A percentile compares a stretch with the other conserved stretches of the same genome.
Conservation (phyloP, 2,329 filamentous ascomycete species). For the Tolypocladium nubicola region DNA sequence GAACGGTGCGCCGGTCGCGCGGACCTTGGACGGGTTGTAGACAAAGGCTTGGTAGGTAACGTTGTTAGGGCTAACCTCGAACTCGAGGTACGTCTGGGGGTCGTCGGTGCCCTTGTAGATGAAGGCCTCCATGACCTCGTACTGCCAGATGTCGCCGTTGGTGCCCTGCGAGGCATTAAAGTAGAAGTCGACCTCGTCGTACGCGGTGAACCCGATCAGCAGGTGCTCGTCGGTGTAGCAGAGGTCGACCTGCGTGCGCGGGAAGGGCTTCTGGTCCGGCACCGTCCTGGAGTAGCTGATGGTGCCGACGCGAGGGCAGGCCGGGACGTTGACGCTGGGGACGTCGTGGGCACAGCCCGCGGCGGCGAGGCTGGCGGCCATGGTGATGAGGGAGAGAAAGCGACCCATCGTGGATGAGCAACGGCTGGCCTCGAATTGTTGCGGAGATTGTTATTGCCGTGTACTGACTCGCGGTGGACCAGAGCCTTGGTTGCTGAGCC, state of each 20-base stretch:
- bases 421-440: neutral
- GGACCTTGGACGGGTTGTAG: conserved; percentile 37
- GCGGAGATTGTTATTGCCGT: neutral
- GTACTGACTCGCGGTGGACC: neutral
- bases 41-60: conserved; percentile 40
- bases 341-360: conserved; percentile 4
- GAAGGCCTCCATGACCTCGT: conserved; percentile 41
- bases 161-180: conserved; percentile 30
- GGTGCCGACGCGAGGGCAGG: conserved; percentile 24
- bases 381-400: conserved; percentile 1
- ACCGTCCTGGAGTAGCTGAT: conserved; percentile 30
- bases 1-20: conserved; percentile 28
- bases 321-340: conserved; percentile 24
- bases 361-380: conserved; percentile 1
- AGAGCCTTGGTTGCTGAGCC: neutral
- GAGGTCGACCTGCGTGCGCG: conserved; percentile 32
- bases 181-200: conserved; percentile 35
- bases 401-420: neutral
- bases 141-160: conserved; percentile 36
- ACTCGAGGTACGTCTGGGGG: conserved; percentile 38
- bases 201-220: conserved; percentile 31
- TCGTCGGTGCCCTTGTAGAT: conserved; percentile 33
- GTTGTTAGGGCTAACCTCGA: conserved; percentile 40
- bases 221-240: conserved; percentile 33
- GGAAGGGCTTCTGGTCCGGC: conserved; percentile 28